phyloP scores from a whole-genome alignment of 2,329 filamentous ascomycete species.

The Rhynchosporium graminicola region DNA sequence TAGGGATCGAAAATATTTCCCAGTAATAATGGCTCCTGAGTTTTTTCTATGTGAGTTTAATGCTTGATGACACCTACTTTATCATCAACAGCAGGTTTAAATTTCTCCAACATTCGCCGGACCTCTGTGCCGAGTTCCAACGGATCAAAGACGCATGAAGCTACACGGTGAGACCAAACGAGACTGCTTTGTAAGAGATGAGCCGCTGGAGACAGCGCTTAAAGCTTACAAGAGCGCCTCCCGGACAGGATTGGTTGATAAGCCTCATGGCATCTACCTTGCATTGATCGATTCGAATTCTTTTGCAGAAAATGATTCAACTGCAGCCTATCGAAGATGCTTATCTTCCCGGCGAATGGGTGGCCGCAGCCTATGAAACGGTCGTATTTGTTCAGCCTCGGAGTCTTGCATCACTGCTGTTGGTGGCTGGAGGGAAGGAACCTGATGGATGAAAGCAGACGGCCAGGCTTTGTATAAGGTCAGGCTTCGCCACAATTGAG shows the following conservation, averaged over 20 bases:
- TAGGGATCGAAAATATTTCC: neutral
- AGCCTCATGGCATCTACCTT: neutral
- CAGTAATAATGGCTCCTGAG: neutral
- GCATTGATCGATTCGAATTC: constrained; percentile 4
- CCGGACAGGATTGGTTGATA: neutral
- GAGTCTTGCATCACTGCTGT: constrained; percentile 11
- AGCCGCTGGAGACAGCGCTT: neutral
- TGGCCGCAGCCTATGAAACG: constrained; percentile 23
- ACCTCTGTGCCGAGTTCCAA: neutral
- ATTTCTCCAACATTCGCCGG: neutral
- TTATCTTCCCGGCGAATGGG: neutral
- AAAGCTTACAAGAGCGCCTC: neutral
- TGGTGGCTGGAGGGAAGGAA: constrained; percentile 7
- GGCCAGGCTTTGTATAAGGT: neutral
- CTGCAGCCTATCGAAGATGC: constrained; percentile 1
- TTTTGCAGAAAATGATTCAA: neutral
- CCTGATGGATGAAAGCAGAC: neutral
- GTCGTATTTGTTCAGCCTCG: constrained; percentile 2
- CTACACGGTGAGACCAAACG: constrained; percentile 5
- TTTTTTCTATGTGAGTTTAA: neutral
- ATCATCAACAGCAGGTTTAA: neutral
- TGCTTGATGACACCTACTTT: neutral
- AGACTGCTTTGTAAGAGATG: constrained; percentile 7
- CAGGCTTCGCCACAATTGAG: constrained; percentile 1
- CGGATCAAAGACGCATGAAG: neutral